Evolutionary conservation across 345 rosid species (phyloP), one percentile per base, ranked within the genome.

Genomic region (Murraya paniculata): DNA sequence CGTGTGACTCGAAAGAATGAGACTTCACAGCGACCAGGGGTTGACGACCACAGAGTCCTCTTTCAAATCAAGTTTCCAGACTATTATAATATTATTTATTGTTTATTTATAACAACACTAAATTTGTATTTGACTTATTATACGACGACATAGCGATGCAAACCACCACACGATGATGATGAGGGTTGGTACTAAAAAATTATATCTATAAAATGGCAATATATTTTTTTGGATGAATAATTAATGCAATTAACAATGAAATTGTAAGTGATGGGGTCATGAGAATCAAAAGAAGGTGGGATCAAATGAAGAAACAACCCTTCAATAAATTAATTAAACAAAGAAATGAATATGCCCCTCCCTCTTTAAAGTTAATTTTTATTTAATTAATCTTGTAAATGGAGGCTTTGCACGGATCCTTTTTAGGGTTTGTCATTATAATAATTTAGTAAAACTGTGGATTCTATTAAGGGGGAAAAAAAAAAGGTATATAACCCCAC

Each of bases 231-330:
- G 50, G 18, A 45, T 13, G 50, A 45, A 45, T 13, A 45, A 13
- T 45, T 45, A 38, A 73, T 72, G 78, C 67, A 73, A 31, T 73
- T 45, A 45, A 3, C 50, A 69, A 66, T 56, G 57, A 18, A 62
- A 11, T 58, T 30, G 76, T n/a, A 80, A 66, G 59, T 30, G 25
- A 74, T 75, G 83, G 77, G 78, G 76, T 18, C 73, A 18, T 33
- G 27, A 38, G 78, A 73, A 82, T 66, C 67, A 24, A 72, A 62
- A 53, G 22, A 56, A 18, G 74, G 84, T 84, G 81, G 86, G 84
- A 59, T 80, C 75, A 64, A 59, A 70, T 41, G 79, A 77, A 74
- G 81, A 74, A 83, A 30, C 77, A 38, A 65, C 86, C 86, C 76
- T 78, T 65, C n/a, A 81, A 84, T 78, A 62, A 68, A 80, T 27